Base-by-base conservation (phyloP, 257 asterid species). In the Jacaranda copaia region DNA sequence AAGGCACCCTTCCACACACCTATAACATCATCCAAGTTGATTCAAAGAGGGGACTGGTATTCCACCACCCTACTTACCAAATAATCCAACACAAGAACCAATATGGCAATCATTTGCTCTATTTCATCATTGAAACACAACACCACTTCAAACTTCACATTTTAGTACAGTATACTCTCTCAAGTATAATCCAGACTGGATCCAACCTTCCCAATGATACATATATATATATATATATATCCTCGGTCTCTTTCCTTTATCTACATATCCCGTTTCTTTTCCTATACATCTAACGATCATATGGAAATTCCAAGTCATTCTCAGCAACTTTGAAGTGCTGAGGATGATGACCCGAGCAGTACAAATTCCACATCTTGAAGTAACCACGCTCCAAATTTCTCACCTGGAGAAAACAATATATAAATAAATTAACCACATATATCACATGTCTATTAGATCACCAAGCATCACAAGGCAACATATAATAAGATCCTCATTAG, bases 301-400 rank as follows among this genome's bases (percentile, higher is more conserved):
- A 88, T 0, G 97, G 90, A 77, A 90, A 93, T 61, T 90, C 96
- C 48, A 72, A 61, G 63, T 93, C 89, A 43, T 89, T 89, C 87
- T 93, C 97, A 0, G 84, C 36, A 60, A 96, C 99, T 90, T 91
- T 90, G 84, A 91, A 96, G 61, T 81, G 98, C 78, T 90, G 95
- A n/a, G 98, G 97, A 7, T 84, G 92, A 65, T 88, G 96, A 39
- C 97, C 97, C 0, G 90, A 90, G 88, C 97, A 91, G 80, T 93
- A 49, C 68, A 96, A 70, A 79, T 88, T 93, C 99, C 99, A 96
- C 99, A 90, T 93, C 91, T 85, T 93, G 85, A 93, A 96, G 88
- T 88, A 96, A 5, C 90, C 72, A 18, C 98, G 97, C 77, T 96
- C 99, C 91, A 96, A 82, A 79, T 96, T 96, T 77, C 88, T 79